These are phyloP conservation scores for Colletotrichum siamense DNA, from an alignment of 2,329 filamentous ascomycete genomes.

Conservation along the genomic window DNA sequence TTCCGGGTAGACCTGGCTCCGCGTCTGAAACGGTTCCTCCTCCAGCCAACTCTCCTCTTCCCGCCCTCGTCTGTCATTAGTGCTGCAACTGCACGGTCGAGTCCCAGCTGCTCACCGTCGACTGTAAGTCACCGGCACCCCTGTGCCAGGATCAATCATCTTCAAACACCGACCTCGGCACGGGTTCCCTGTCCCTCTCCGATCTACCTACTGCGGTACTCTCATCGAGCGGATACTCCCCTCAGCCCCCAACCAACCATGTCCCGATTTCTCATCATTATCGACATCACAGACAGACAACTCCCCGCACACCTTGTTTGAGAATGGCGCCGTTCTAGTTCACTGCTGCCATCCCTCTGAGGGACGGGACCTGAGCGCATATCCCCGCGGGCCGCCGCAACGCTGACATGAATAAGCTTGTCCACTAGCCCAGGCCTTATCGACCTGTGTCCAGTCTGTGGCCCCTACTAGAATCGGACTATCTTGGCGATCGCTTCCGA, in stretches of 20 bases:
- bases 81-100: background rate
- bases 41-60: background rate
- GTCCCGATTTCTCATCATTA: background rate
- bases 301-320: background rate
- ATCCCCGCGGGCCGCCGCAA: conserved; percentile 2
- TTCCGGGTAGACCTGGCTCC: background rate
- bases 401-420: conserved; percentile 15
- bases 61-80: background rate
- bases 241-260: background rate
- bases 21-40: conserved; percentile 3
- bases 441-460: background rate
- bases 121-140: background rate
- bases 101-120: background rate
- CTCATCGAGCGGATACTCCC: background rate
- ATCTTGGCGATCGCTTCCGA: background rate
- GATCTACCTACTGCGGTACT: background rate
- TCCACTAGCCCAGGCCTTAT: background rate
- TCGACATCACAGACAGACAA: background rate
- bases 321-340: background rate
- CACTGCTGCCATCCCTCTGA: background rate
- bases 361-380: background rate
- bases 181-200: background rate
- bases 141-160: background rate
- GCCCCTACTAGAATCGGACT: background rate
- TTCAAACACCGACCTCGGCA: background rate